These are phyloP conservation scores for Bromus sterilis DNA, from an alignment of 176 grass and related monocot genomes.

Conservation along the genomic window DNA sequence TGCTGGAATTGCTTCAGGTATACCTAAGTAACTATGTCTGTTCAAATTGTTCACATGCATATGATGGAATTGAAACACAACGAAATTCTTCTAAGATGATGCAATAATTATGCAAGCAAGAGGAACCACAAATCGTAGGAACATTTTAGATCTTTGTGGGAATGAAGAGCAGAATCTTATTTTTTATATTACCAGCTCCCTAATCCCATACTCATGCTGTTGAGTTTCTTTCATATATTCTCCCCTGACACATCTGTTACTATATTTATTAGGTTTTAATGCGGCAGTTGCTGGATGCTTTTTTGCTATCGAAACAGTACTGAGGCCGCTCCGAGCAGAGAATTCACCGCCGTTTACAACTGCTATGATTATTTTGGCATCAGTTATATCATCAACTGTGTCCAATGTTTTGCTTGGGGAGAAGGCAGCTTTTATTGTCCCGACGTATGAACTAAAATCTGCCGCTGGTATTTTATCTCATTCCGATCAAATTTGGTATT, in stretches of 20 bases:
- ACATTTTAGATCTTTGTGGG: not conserved
- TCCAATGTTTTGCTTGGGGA: conserved; percentile 92
- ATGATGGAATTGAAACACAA: not conserved
- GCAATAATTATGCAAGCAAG: not conserved
- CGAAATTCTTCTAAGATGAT: not conserved
- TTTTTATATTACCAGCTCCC: not conserved
- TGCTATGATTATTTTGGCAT: conserved; percentile 98
- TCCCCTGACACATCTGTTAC: conserved; percentile 23
- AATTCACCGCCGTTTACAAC: conserved; percentile 98
- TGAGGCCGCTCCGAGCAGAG: conserved; percentile 93
- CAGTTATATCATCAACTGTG: conserved; percentile 97
- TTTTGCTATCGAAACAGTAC: conserved; percentile 96
- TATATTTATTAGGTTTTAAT: conserved; percentile 81
- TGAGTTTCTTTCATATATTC: not conserved
- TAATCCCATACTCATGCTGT: not conserved
- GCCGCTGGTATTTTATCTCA: conserved; percentile 94
- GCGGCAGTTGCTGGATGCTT: conserved; percentile 95
- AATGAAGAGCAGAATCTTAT: not conserved
- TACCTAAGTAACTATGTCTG: not conserved
- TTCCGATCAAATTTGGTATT: conserved; percentile 61
- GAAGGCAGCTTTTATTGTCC: conserved; percentile 94
- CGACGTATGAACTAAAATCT: conserved; percentile 98
- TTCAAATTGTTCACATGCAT: not conserved
- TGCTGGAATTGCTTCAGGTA: conserved; percentile 99
- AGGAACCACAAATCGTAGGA: not conserved